Conservation (phyloP, 371 early-diverging fungal genomes). For the Coemansia sp. region DNA sequence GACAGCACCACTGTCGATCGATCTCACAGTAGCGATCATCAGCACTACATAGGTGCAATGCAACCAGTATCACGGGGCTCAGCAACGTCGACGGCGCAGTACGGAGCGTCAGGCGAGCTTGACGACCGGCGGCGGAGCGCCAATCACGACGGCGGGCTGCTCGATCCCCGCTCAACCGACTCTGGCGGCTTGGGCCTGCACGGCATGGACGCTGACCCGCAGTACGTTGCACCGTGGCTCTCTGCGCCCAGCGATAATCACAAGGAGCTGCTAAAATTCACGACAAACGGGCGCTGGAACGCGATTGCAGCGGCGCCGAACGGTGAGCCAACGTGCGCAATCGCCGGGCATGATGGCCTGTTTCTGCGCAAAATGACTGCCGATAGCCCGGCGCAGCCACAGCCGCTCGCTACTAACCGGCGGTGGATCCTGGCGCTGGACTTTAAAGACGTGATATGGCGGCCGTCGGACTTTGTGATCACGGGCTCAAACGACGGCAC, state of each 20-base stretch:
- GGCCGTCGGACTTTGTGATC: conserved; percentile 37
- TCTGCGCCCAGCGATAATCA: conserved; percentile 8
- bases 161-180: not conserved
- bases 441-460: conserved; percentile 51
- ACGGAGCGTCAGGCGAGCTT: not conserved
- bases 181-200: not conserved
- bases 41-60: not conserved
- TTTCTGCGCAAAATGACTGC: conserved; percentile 23
- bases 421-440: conserved; percentile 31
- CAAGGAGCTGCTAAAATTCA: conserved; percentile 23
- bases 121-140: not conserved
- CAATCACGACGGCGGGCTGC: not conserved
- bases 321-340: conserved; percentile 22
- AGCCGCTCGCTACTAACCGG: conserved; percentile 8
- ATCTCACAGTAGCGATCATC: conserved; percentile 10
- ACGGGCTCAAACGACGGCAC: conserved; percentile 49
- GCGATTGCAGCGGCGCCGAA: conserved; percentile 31
- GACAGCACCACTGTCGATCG: conserved; percentile 6
- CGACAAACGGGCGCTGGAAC: conserved; percentile 14
- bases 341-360: conserved; percentile 37
- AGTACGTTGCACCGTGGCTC: conserved; percentile 20
- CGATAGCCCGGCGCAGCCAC: conserved; percentile 12
- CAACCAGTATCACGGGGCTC: conserved; percentile 2
- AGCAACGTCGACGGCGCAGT: not conserved
- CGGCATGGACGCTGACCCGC: conserved; percentile 3